Base-by-base conservation (phyloP, 306 rosid species). In the Gynostemma pentaphyllum region DNA sequence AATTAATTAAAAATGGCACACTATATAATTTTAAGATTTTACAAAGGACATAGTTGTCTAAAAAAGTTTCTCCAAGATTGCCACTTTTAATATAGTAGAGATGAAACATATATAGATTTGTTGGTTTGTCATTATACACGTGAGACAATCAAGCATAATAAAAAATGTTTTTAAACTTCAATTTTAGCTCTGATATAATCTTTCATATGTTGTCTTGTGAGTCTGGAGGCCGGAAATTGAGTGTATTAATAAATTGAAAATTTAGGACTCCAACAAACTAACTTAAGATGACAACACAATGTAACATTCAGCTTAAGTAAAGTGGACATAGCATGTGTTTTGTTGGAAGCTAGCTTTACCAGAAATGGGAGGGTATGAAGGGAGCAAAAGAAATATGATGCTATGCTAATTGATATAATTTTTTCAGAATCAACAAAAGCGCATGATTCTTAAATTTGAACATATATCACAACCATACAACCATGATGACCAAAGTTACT, bases 121-220 rank as follows among this genome's bases (percentile, higher is more conserved):
- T n/a, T n/a, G n/a, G n/a, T n/a, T n/a, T n/a, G n/a, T n/a, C n/a
- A n/a, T n/a, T n/a, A n/a, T n/a, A n/a, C n/a, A n/a, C n/a, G n/a
- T n/a, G n/a, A n/a, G n/a, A n/a, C n/a, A n/a, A n/a, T n/a, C n/a
- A n/a, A n/a, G n/a, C n/a, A n/a, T n/a, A n/a, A n/a, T n/a, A n/a
- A n/a, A n/a, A n/a, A n/a, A n/a, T n/a, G n/a, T n/a, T n/a, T n/a
- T n/a, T n/a, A n/a, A n/a, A n/a, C n/a, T n/a, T n/a, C n/a, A n/a
- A n/a, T n/a, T n/a, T n/a, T n/a, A 63, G 82, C 75, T 70, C 87
- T 81, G 19, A 85, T 83, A 64, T 88, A 91, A 59, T 64, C 73
- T 68, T 70, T 74, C 97, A 85, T 85, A 14, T 45, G 56, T 64
- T 68, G 59, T 73, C 69, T 80, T 56, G 95, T 91, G 70, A 87